These are phyloP conservation scores for Neofusicoccum sp. DNA, from an alignment of 2,329 filamentous ascomycete genomes.

Conservation along the genomic window DNA sequence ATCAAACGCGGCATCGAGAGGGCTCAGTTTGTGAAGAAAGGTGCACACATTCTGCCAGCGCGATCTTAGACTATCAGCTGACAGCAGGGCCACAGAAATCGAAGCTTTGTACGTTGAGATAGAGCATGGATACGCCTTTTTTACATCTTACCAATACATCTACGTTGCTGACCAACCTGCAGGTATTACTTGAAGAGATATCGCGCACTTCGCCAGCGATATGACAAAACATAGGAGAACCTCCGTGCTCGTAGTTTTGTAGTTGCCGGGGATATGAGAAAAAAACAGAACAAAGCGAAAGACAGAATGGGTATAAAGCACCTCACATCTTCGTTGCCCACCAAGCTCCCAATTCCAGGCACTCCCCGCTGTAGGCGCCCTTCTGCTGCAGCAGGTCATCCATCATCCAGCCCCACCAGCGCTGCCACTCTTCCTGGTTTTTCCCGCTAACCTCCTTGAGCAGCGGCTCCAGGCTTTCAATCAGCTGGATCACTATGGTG, in stretches of 20 bases:
- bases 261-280: neutral
- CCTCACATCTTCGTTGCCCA: conserved; percentile 58
- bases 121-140: neutral
- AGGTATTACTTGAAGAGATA: conserved; percentile 94
- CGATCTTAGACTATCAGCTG: conserved; percentile 13
- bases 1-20: conserved; percentile 73
- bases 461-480: conserved; percentile 80
- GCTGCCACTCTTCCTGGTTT: conserved; percentile 87
- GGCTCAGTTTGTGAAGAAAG: conserved; percentile 89
- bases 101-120: conserved; percentile 73
- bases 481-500: conserved; percentile 75
- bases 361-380: conserved; percentile 79
- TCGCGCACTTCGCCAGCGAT: conserved; percentile 77
- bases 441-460: conserved; percentile 80
- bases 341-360: conserved; percentile 67
- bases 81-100: conserved; percentile 63
- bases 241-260: neutral
- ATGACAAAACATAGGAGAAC: conserved; percentile 49
- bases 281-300: neutral
- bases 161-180: conserved; percentile 25
- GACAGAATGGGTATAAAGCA: conserved; percentile 16
- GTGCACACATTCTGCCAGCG: conserved; percentile 44
- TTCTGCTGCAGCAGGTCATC: conserved; percentile 75
- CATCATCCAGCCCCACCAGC: conserved; percentile 86
- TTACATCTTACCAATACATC: neutral